Percentiles rank a stretch among this genome's conserved stretches.
Conservation (phyloP, 345 rosid genomes). For the Hibiscus trionum region DNA sequence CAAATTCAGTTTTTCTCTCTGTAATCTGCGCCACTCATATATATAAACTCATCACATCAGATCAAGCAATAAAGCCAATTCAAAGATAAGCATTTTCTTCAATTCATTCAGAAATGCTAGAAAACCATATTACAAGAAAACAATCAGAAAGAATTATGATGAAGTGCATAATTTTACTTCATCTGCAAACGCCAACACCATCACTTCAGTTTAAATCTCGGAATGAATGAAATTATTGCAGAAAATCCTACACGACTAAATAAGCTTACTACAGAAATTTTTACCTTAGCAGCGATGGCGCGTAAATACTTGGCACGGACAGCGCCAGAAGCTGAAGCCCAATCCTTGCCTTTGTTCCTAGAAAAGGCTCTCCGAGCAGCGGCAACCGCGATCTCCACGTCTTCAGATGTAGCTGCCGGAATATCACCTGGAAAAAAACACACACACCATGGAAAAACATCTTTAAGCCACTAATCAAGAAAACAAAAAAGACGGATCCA, state of each 20-base stretch:
- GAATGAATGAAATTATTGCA: not conserved
- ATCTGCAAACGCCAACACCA: no score
- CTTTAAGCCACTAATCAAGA: not conserved
- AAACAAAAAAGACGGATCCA: not conserved
- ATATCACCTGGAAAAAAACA: constrained; percentile 53
- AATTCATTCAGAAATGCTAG: not conserved
- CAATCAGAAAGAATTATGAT: no score
- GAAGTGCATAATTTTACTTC: no score
- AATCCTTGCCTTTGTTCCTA: constrained; percentile 70
- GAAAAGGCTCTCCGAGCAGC: constrained; percentile 73
- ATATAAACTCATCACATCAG: constrained; percentile 7
- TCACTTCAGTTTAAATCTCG: not conserved
- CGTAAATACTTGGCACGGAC: constrained; percentile 85
- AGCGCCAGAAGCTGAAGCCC: constrained; percentile 77
- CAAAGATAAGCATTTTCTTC: not conserved
- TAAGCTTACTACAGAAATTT: not conserved
- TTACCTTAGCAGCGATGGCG: constrained; percentile 94
- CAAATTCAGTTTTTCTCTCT: constrained; percentile 67
- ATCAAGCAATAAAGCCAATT: not conserved
- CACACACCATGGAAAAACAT: not conserved
- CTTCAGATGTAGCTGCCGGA: constrained; percentile 92
- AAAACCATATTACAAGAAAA: no score
- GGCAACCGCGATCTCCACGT: constrained; percentile 85
- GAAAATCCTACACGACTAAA: not conserved
- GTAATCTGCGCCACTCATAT: constrained; percentile 44